Conservation (phyloP, 495 filamentous ascomycete genomes). For the Penicillium longicatenatum region DNA sequence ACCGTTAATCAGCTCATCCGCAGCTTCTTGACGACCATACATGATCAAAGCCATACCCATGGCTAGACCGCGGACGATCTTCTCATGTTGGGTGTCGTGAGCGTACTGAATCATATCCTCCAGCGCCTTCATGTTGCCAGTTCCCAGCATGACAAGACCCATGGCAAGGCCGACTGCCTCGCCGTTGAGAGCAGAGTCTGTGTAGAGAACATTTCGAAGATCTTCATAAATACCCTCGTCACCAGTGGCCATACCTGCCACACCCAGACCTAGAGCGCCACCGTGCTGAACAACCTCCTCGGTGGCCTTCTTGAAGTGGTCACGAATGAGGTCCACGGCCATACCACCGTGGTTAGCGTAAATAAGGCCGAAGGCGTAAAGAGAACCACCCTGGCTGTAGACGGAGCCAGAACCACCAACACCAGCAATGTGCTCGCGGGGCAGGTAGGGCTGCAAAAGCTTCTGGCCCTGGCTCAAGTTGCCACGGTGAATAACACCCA, state of each 20-base stretch:
- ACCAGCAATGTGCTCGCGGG: conserved; percentile 62
- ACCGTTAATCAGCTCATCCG: conserved; percentile 90
- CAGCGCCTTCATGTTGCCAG: conserved; percentile 85
- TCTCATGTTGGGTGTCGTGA: conserved; percentile 97
- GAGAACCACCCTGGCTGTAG: conserved; percentile 93
- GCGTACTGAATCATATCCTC: conserved; percentile 97
- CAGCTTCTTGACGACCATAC: conserved; percentile 93
- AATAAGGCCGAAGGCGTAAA: conserved; percentile 95
- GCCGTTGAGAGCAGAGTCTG: conserved; percentile 92
- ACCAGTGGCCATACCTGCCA: conserved; percentile 97
- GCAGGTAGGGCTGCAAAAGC: conserved; percentile 92
- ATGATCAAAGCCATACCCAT: conserved; percentile 98
- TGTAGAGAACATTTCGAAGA: conserved; percentile 81
- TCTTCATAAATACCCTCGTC: conserved; percentile 89
- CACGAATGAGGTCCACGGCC: conserved; percentile 84
- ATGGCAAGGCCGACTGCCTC: conserved; percentile 95
- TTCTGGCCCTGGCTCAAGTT: conserved; percentile 92
- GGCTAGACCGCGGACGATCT: conserved; percentile 93
- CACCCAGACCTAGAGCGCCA: conserved; percentile 90
- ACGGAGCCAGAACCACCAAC: conserved; percentile 74
- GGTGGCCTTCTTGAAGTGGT: conserved; percentile 80
- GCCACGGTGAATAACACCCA: conserved; percentile 95
- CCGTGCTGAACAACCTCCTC: conserved; percentile 98
- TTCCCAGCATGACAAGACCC: conserved; percentile 96
- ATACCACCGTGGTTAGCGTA: conserved; percentile 96